Evolutionary conservation across 1,284 basidiomycete species (phyloP).

Genomic region (Cronartium quercuum): DNA sequence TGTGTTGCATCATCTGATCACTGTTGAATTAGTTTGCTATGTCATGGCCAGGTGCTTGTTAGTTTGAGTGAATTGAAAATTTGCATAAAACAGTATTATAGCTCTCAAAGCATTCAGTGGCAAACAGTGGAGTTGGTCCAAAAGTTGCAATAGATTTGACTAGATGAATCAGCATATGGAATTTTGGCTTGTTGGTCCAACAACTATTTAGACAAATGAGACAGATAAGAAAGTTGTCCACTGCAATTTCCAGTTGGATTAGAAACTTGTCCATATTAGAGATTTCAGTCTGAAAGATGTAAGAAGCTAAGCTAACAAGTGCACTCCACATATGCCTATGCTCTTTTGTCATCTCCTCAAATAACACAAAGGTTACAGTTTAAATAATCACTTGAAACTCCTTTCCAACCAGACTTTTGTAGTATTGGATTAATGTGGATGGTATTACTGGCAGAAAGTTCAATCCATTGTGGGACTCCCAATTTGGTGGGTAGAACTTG

Average conservation of each 20-base stretch:
- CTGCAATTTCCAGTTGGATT: constrained; percentile 41
- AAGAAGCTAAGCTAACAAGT: constrained; percentile 48
- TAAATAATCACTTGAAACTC: constrained; percentile 51
- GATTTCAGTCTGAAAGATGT: constrained; percentile 51
- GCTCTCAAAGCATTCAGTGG: constrained; percentile 24
- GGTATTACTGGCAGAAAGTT: constrained; percentile 44
- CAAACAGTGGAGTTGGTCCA: constrained; percentile 7
- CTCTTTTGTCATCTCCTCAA: constrained; percentile 45
- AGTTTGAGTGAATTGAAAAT: constrained; percentile 10
- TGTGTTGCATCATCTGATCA: background rate
- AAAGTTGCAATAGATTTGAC: background rate
- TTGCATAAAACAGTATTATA: background rate
- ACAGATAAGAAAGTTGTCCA: background rate
- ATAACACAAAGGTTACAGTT: constrained; percentile 51
- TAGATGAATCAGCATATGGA: constrained; percentile 13
- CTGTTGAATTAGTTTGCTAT: background rate
- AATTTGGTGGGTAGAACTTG: too few relatives aligned
- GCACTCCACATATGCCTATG: constrained; percentile 48
- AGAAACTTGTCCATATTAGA: constrained; percentile 47
- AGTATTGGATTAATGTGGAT: constrained; percentile 47
- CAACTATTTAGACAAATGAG: background rate
- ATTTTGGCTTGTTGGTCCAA: constrained; percentile 46
- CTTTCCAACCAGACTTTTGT: constrained; percentile 48
- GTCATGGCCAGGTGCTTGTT: background rate
- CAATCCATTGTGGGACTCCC: too few relatives aligned